These are phyloP conservation scores for Warburgia ugandensis DNA, from an alignment of 164 flowering plant genomes.

Conservation along the genomic window DNA sequence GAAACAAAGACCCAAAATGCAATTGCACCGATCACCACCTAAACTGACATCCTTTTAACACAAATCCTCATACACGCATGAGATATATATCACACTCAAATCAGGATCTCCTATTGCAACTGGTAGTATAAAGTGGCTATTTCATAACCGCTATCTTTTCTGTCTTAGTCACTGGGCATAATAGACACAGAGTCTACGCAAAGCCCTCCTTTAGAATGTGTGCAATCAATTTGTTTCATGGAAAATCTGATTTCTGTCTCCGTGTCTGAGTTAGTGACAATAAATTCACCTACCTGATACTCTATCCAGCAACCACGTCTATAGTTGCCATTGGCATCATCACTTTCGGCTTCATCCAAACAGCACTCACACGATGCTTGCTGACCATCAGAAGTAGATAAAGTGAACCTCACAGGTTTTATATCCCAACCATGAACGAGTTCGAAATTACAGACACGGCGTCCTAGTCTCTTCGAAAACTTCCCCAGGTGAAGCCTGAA, in stretches of 20 bases:
- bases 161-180: conserved; percentile 33
- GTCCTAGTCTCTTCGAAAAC: conserved; percentile 36
- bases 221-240: conserved; percentile 80
- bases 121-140: conserved; percentile 3
- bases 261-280: conserved; percentile 20
- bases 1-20: not conserved
- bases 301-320: conserved; percentile 41
- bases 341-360: conserved; percentile 35
- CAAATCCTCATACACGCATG: conserved; percentile 10
- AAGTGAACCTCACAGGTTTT: conserved; percentile 61
- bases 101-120: not conserved
- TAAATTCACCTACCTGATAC: conserved; percentile 59
- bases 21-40: not conserved
- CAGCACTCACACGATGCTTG: conserved; percentile 33
- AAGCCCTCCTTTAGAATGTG: conserved; percentile 79
- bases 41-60: conserved; percentile 5
- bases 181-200: conserved; percentile 66
- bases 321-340: conserved; percentile 14
- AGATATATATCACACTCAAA: conserved; percentile 10
- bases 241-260: conserved; percentile 52
- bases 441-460: conserved; percentile 39
- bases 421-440: conserved; percentile 81
- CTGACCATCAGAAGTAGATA: conserved; percentile 58
- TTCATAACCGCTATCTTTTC: conserved; percentile 16
- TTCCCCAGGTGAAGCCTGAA: conserved; percentile 69